These are phyloP conservation scores for Goffeauzyma gilvescens DNA, from an alignment of 768 basidiomycete species.

Conservation along the genomic window DNA sequence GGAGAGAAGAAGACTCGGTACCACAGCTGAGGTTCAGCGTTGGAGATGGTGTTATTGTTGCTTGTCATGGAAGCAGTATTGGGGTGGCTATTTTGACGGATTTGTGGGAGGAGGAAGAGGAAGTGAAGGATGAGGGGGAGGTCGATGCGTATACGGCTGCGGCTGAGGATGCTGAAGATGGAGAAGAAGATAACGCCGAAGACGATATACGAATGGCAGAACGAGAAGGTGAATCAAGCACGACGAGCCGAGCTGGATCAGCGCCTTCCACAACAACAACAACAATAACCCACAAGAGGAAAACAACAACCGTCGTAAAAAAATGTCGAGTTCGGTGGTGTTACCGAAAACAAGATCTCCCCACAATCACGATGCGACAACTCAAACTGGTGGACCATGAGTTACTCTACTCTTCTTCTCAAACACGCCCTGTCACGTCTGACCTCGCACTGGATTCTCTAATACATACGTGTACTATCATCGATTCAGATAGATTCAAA, in stretches of 20 bases:
- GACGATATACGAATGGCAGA: slow-evolving; percentile 3
- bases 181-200: slow-evolving; percentile 11
- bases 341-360: slow-evolving; percentile 26
- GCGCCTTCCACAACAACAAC: not conserved
- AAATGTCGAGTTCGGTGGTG: slow-evolving; percentile 27
- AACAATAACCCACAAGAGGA: not conserved
- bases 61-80: slow-evolving; percentile 20
- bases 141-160: too few species aligned
- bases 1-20: too few species aligned
- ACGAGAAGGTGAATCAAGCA: slow-evolving; percentile 11
- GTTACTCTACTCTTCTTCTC: slow-evolving; percentile 24
- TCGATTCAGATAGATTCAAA: slow-evolving; percentile 10
- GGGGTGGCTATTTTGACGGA: slow-evolving; percentile 24
- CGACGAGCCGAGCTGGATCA: slow-evolving; percentile 2
- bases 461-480: slow-evolving; percentile 18
- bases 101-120: slow-evolving; percentile 22
- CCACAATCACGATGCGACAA: slow-evolving; percentile 27
- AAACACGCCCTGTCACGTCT: slow-evolving; percentile 20
- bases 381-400: slow-evolving; percentile 27
- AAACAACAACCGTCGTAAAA: not conserved
- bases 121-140: slow-evolving; percentile 2
- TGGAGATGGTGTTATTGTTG: slow-evolving; percentile 26
- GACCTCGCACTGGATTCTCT: slow-evolving; percentile 19
- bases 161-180: slow-evolving; percentile 10
- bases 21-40: slow-evolving; percentile 17